Evolutionary conservation across 176 grass and related monocot species (phyloP).

Genomic region (Oryza australiensis): DNA sequence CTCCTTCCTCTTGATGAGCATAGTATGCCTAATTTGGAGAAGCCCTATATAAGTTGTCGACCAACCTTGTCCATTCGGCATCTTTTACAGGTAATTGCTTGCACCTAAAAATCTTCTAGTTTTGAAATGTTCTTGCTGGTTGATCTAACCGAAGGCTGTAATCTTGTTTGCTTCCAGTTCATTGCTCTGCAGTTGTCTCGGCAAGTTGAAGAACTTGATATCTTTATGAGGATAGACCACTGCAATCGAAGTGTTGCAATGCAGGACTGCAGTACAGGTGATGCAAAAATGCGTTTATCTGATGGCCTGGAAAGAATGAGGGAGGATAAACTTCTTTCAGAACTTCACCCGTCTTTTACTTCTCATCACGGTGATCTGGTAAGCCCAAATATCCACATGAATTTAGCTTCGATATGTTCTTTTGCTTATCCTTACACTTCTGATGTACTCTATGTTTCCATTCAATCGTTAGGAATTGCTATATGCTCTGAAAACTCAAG

Average conservation of each 20-base stretch:
- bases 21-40: slow-evolving; percentile 52
- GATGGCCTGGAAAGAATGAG: slow-evolving; percentile 47
- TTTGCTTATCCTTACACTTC: slow-evolving; percentile 20
- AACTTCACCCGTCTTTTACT: slow-evolving; percentile 44
- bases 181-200: slow-evolving; percentile 58
- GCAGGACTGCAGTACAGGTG: slow-evolving; percentile 13
- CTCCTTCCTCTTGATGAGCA: slow-evolving; percentile 62
- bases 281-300: slow-evolving; percentile 12
- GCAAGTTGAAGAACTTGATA: slow-evolving; percentile 57
- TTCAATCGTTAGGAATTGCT: slow-evolving; percentile 42
- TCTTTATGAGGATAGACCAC: slow-evolving; percentile 46
- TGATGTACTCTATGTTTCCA: neutral
- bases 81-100: slow-evolving; percentile 59
- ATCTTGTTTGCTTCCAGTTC: slow-evolving; percentile 46
- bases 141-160: slow-evolving; percentile 9
- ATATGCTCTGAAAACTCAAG: slow-evolving; percentile 53
- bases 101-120: neutral
- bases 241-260: slow-evolving; percentile 4
- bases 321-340: slow-evolving; percentile 52
- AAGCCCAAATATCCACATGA: slow-evolving; percentile 23
- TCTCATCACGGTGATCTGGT: slow-evolving; percentile 46
- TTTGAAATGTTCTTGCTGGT: neutral
- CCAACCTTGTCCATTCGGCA: slow-evolving; percentile 56
- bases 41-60: slow-evolving; percentile 67
- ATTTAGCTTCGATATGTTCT: neutral